These are phyloP conservation scores for Moricandia arvensis DNA, from an alignment of 345 rosid genomes.

Conservation along the genomic window DNA sequence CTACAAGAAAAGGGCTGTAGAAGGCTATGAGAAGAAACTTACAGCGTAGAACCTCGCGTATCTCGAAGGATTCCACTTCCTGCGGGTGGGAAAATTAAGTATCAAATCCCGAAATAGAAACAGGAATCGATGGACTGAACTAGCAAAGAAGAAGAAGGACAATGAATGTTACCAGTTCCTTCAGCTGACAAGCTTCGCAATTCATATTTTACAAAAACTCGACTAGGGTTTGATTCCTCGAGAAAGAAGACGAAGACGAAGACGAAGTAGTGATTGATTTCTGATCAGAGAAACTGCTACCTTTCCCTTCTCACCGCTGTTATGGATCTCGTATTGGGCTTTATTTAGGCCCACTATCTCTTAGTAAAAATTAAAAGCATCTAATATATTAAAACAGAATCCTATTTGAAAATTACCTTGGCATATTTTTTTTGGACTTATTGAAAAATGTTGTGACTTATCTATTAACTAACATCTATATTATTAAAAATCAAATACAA, in stretches of 20 bases:
- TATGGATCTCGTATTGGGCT: conserved; percentile 13
- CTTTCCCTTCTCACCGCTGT: not conserved
- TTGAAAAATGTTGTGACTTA: too few relatives aligned
- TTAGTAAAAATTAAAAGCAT: too few relatives aligned
- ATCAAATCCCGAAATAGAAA: conserved; percentile 2
- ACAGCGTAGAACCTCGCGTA: conserved; percentile 87
- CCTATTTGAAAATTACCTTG: too few relatives aligned
- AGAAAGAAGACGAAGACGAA: not conserved
- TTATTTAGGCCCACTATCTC: not conserved
- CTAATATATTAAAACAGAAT: too few relatives aligned
- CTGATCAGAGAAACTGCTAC: conserved; percentile 13
- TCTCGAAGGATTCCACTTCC: conserved; percentile 88
- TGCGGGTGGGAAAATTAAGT: conserved; percentile 3
- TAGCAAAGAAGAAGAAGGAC: not conserved
- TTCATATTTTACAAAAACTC: too few relatives aligned
- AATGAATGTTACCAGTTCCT: conserved; percentile 65
- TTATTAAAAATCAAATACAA: too few relatives aligned
- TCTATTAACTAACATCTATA: too few relatives aligned
- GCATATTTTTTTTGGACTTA: too few relatives aligned
- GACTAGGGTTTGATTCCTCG: not conserved
- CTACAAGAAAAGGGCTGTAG: too few relatives aligned
- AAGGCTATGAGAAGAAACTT: conserved; percentile 28
- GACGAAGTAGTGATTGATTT: not conserved
- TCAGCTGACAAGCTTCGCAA: conserved; percentile 90
- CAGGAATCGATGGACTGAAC: conserved; percentile 9